Percentiles rank a stretch among this genome's conserved stretches.
Evolutionary conservation across 139 green algal genomes (phyloP).

Genomic region (Closterium sp.): DNA sequence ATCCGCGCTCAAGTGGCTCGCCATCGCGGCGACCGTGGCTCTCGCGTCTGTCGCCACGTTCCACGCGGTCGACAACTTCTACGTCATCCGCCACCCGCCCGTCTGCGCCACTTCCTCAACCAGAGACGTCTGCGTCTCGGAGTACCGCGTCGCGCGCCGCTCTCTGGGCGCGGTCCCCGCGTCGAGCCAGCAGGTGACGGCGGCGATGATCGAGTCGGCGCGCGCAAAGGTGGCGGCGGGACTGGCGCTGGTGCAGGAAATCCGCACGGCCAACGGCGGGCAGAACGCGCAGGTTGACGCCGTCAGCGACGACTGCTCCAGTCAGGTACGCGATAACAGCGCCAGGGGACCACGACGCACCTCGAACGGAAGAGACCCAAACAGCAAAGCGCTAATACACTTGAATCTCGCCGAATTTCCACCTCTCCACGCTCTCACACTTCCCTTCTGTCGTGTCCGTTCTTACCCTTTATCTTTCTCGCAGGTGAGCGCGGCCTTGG

Average conservation of each 20-base stretch:
- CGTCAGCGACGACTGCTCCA: background rate
- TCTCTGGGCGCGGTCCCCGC: background rate
- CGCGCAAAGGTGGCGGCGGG: background rate
- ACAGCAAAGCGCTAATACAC: too few relatives aligned
- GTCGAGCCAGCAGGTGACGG: background rate
- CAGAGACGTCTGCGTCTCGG: background rate
- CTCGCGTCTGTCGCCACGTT: background rate
- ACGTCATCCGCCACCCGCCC: background rate
- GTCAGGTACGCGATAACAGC: background rate
- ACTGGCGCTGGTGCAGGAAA: background rate
- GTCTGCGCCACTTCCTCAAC: background rate
- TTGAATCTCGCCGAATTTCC: too few relatives aligned
- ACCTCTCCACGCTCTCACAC: too few relatives aligned
- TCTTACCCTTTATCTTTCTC: too few relatives aligned
- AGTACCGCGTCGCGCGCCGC: background rate
- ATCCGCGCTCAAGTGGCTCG: background rate
- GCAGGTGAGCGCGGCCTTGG: background rate
- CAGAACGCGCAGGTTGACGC: background rate
- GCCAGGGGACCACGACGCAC: too few relatives aligned
- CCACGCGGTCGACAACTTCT: background rate
- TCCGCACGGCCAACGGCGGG: background rate
- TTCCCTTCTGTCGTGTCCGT: too few relatives aligned
- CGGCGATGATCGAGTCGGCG: background rate
- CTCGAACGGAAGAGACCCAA: too few relatives aligned
- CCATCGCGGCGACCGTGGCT: background rate